phyloP scores from a whole-genome alignment of 495 filamentous ascomycete species.

The Penicillium egyptiacum region DNA sequence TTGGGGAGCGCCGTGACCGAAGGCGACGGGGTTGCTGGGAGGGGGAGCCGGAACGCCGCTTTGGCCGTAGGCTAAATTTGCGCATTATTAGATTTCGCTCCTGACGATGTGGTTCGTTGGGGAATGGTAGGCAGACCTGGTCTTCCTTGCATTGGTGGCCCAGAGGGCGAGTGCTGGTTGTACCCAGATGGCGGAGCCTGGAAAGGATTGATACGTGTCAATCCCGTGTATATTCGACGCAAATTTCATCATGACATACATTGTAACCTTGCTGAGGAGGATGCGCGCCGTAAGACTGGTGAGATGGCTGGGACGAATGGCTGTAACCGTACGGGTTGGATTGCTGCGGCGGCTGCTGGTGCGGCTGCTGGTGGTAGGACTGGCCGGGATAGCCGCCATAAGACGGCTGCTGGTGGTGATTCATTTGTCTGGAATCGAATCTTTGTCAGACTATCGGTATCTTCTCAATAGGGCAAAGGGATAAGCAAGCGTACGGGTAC shows the following conservation, averaged over 20 bases:
- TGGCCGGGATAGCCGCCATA: conserved; percentile 52
- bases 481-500: conserved; percentile 38
- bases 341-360: conserved; percentile 29
- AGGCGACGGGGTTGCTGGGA: conserved; percentile 51
- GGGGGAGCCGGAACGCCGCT: conserved; percentile 43
- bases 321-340: conserved; percentile 49
- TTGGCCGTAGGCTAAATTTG: conserved; percentile 28
- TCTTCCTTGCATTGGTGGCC: conserved; percentile 40
- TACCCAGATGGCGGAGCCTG: conserved; percentile 36
- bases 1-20: conserved; percentile 75
- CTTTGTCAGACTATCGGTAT: conserved; percentile 11
- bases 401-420: conserved; percentile 37
- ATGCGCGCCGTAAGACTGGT: conserved; percentile 41
- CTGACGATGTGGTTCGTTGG: background rate
- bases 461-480: conserved; percentile 4
- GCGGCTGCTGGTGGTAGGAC: conserved; percentile 44
- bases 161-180: conserved; percentile 35
- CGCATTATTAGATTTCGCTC: conserved; percentile 6
- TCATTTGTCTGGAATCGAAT: conserved; percentile 30
- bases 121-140: conserved; percentile 32
- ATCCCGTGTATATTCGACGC: background rate
- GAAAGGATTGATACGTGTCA: conserved; percentile 21
- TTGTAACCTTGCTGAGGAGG: conserved; percentile 47
- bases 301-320: conserved; percentile 43
- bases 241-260: conserved; percentile 25